Evolutionary conservation across 192 early-diverging fungal species (phyloP), one percentile per base, ranked within the genome.

Genomic region (Coemansia sp.): DNA sequence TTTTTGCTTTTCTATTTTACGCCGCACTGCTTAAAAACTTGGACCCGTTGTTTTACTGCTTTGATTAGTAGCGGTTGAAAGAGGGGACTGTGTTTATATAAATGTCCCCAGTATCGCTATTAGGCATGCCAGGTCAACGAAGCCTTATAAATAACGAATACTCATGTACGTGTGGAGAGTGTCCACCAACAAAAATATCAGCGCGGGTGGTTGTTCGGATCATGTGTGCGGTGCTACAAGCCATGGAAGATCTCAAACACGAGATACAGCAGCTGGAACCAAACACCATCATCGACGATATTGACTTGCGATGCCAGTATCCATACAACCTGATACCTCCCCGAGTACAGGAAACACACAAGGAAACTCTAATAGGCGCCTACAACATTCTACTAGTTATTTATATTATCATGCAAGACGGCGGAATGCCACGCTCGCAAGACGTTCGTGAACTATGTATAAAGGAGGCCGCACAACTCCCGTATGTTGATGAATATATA

Each of bases 311-410:
- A 3, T 62, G 63, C 31, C 52, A 46, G 15, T 77, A 77, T 18
- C 73, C 73, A 20, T 70, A 59, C 49, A 77, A 70, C 60, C 70
- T 63, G 67, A 53, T 77, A 7, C 73, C 73, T 8, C 53, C 55
- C 5, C 23, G 61, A 23, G 67, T 53, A 1, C 45, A 52, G 12
- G 55, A 63, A 6, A 58, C 68, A 42, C 50, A 23, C 9, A 28
- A 49, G 16, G 73, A 77, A 28, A 59, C 53, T 6, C 67, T 77
- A 1, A 53, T 70, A 26, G 73, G 73, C 16, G 67, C 63, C 5
- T 56, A 63, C 58, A 70, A 65, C 56, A 70, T 77, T 4, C 50
- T 77, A 37, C 33, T 66, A 2, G 68, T 77, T 18, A 70, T 77
- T 9, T 70, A 77, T 39, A 49, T 63, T 19, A 55, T 63, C 21